phyloP scores from a whole-genome alignment of 2,329 filamentous ascomycete species.

The Simplicillium sp. region DNA sequence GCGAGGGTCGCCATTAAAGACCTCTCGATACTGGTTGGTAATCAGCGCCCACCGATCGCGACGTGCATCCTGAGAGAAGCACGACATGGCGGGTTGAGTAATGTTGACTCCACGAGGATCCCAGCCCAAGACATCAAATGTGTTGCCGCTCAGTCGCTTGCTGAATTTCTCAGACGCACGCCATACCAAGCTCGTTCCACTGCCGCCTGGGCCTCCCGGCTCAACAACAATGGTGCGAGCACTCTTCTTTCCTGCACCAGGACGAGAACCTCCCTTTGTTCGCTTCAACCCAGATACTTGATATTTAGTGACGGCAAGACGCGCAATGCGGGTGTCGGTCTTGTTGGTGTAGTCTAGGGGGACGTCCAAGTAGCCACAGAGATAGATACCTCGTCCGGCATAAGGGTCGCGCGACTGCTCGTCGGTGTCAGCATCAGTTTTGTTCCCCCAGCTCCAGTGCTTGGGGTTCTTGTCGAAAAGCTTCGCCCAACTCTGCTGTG shows the following conservation, averaged over 20 bases:
- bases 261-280: slow-evolving; percentile 7
- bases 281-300: slow-evolving; percentile 35
- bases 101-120: slow-evolving; percentile 44
- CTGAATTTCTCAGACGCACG: slow-evolving; percentile 24
- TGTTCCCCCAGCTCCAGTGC: slow-evolving; percentile 36
- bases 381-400: slow-evolving; percentile 31
- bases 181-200: slow-evolving; percentile 33
- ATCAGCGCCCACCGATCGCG: slow-evolving; percentile 36
- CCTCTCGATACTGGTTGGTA: slow-evolving; percentile 27
- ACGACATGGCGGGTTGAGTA: slow-evolving; percentile 33
- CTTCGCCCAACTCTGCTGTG: slow-evolving; percentile 26
- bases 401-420: slow-evolving; percentile 18
- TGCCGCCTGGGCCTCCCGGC: slow-evolving; percentile 40
- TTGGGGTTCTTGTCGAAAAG: slow-evolving; percentile 33
- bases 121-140: slow-evolving; percentile 41
- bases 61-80: slow-evolving; percentile 34
- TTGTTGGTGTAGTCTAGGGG: slow-evolving; percentile 37
- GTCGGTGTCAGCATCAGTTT: neutral
- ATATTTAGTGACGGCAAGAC: slow-evolving; percentile 38
- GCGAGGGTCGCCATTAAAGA: slow-evolving; percentile 13
- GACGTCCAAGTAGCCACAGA: slow-evolving; percentile 38
- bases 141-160: slow-evolving; percentile 29
- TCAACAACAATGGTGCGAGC: slow-evolving; percentile 38
- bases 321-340: slow-evolving; percentile 30
- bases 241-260: slow-evolving; percentile 24